Evolutionary conservation across 1,284 basidiomycete species (phyloP).

Genomic region (Wallemia ichthyophaga): DNA sequence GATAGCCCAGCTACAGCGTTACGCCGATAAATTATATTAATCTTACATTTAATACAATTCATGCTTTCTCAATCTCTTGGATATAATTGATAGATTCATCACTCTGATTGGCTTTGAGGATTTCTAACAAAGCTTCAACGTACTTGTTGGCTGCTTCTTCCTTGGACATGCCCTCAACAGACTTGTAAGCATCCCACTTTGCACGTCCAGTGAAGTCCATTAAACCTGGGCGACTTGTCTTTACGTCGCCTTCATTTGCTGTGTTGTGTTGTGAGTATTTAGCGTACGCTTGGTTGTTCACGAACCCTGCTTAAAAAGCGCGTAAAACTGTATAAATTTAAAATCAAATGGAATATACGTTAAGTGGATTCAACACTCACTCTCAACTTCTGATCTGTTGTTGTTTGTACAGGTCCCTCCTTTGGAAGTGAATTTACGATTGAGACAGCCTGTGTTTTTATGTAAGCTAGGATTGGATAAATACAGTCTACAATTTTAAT

Average conservation of each 20-base stretch:
- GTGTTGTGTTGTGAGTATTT: neutral
- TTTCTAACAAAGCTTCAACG: constrained; percentile 35
- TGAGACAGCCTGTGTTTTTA: constrained; percentile 5
- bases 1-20: no score
- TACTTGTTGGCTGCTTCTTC: constrained; percentile 42
- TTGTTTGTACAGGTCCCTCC: constrained; percentile 47
- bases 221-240: constrained; percentile 31
- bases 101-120: constrained; percentile 24
- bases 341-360: constrained; percentile 1
- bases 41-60: neutral
- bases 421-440: constrained; percentile 27
- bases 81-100: constrained; percentile 29
- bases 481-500: neutral
- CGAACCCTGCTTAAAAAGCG: constrained; percentile 62
- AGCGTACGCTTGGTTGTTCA: neutral
- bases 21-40: neutral
- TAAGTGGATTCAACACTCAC: no score
- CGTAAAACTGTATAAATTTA: constrained; percentile 45
- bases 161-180: constrained; percentile 34
- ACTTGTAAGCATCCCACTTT: constrained; percentile 73
- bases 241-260: constrained; percentile 20
- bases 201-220: constrained; percentile 50
- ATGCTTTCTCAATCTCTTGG: constrained; percentile 25
- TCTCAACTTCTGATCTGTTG: constrained; percentile 40
- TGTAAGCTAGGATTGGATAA: neutral